Base-by-base conservation (phyloP, 2,329 filamentous ascomycete genomes). In the Leptodontidium sp. region DNA sequence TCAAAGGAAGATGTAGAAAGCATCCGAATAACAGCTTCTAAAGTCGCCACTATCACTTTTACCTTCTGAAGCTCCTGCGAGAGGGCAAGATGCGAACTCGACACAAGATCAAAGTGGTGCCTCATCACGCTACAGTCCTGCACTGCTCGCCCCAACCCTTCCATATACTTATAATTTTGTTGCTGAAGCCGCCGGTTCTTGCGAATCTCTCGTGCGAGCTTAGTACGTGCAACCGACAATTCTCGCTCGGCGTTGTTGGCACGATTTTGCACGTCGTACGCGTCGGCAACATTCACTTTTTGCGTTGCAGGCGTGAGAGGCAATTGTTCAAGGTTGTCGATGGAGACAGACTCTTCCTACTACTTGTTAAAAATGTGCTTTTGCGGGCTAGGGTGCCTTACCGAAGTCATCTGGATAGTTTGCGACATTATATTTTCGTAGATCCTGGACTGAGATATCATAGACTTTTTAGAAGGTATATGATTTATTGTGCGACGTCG, bases 21-120 rank as follows among this genome's bases (percentile, higher is more conserved):
- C 38, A 47, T 61, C 38, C 24, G 38, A 61, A 73, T 70, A 26
- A 73, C 58, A 65, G 69, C 71, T 65, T 73, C 66, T 47, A 73
- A 70, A 61, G 62, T 68, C 21, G 68, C 65, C 29, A 71, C 61
- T 45, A 68, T 69, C 50, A 67, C 61, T 57, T 67, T 71, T 38
- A 62, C 40, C 38, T 67, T 70, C 29, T 63, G 29, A 53, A 65
- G 21, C 11, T 72, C 58, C 38, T 64, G 47, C 61, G 59, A 69
- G 32, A 71, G 58, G 38, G 50, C 59, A 26, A 67, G 35, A 57
- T 64, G 64, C 24, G 52, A 57, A 52, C 68, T 21, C 21, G 21
- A 21, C 21, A 21, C 21, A 21, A 21, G 21, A 21, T 21, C 21
- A 21, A 21, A 21, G 21, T 21, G 21, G 21, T 21, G 21, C 21